Percentiles rank a stretch among this genome's conserved stretches.
These are phyloP conservation scores for California macrophylla DNA, from an alignment of 441 rosid genomes.

Conservation along the genomic window DNA sequence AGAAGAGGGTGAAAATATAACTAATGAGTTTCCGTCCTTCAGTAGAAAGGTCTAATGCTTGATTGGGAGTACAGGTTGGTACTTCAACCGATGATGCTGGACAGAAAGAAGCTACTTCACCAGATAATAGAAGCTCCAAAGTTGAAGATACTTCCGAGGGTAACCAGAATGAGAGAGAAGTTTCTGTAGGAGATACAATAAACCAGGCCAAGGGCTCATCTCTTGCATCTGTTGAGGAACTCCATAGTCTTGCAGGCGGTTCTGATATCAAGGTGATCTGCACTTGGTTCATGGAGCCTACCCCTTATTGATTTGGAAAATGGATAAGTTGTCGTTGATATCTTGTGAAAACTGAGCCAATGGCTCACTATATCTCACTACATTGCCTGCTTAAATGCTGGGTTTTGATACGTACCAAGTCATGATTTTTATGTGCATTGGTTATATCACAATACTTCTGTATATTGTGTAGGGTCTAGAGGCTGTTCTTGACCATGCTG, in stretches of 20 bases:
- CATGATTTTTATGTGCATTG: slow-evolving; percentile 17
- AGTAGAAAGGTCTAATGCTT: slow-evolving; percentile 20
- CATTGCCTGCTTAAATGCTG: background rate
- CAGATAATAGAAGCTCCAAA: slow-evolving; percentile 38
- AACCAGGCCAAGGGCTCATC: slow-evolving; percentile 60
- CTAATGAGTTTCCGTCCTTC: slow-evolving; percentile 12
- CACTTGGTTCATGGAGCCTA: too few species aligned
- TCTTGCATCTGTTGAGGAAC: slow-evolving; percentile 93
- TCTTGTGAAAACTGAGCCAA: background rate
- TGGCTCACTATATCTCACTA: background rate
- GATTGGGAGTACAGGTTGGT: slow-evolving; percentile 48
- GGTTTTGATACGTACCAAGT: slow-evolving; percentile 3
- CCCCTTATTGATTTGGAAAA: too few species aligned
- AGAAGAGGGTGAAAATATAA: slow-evolving; percentile 9
- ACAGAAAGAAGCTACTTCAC: slow-evolving; percentile 36
- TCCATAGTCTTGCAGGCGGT: slow-evolving; percentile 88
- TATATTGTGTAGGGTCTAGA: slow-evolving; percentile 66
- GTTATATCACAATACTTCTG: slow-evolving; percentile 16
- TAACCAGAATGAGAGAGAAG: slow-evolving; percentile 56
- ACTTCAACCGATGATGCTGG: slow-evolving; percentile 41
- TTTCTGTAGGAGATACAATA: slow-evolving; percentile 74
- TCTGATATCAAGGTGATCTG: slow-evolving; percentile 84
- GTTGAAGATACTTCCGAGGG: slow-evolving; percentile 42
- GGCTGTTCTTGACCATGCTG: slow-evolving; percentile 97
- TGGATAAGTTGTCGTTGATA: too few species aligned